A percentile compares a stretch with the other conserved stretches of the same genome.
Evolutionary conservation across 768 basidiomycete species (phyloP).

Genomic region (Xerocomellus intermedius): DNA sequence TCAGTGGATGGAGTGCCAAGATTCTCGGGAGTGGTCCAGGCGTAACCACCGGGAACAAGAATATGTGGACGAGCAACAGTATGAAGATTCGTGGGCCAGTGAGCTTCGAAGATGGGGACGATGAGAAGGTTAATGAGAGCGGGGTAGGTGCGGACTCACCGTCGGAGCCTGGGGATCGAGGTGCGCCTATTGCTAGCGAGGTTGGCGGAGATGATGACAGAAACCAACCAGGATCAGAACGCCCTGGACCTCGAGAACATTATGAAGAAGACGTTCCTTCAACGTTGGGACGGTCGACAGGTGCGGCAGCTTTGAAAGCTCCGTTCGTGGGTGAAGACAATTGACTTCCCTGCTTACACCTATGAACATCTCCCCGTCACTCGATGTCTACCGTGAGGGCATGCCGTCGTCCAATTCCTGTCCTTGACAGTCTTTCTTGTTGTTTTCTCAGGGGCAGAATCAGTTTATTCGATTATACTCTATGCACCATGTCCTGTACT

Average conservation of each 20-base stretch:
- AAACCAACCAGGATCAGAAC: conserved; percentile 5
- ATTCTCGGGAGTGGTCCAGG: conserved; percentile 48
- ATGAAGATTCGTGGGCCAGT: conserved; percentile 53
- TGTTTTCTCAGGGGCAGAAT: not conserved
- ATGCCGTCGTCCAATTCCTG: not conserved
- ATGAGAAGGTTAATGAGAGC: conserved; percentile 30
- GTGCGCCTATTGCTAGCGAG: not conserved
- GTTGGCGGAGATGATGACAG: conserved; percentile 3
- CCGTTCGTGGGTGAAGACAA: not conserved
- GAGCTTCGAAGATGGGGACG: conserved; percentile 44
- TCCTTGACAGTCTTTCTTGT: conserved; percentile 6
- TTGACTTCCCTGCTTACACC: not conserved
- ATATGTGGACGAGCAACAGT: conserved; percentile 61
- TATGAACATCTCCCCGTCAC: not conserved
- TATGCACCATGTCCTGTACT: conserved; percentile 9
- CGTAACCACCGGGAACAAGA: conserved; percentile 51
- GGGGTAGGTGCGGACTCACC: conserved; percentile 12
- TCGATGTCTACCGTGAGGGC: not conserved
- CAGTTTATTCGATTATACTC: conserved; percentile 8
- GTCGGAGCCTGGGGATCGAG: conserved; percentile 6
- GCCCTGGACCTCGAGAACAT: conserved; percentile 2
- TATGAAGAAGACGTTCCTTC: conserved; percentile 21
- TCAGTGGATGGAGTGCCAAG: conserved; percentile 83
- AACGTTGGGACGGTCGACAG: conserved; percentile 29
- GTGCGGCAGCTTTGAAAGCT: conserved; percentile 17